Base-by-base conservation (phyloP, 2,329 filamentous ascomycete species). In the Tothia fuscella region DNA sequence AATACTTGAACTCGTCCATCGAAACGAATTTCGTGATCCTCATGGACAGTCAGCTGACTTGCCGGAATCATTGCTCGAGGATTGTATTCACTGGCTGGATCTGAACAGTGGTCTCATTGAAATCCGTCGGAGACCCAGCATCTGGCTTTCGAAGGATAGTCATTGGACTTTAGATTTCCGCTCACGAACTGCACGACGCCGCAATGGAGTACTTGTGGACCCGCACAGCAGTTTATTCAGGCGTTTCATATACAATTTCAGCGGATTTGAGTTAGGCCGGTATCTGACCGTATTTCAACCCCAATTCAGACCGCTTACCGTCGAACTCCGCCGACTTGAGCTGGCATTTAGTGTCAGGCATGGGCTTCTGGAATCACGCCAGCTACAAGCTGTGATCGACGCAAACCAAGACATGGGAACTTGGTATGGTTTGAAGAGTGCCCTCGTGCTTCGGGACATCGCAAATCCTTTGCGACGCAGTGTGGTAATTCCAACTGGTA, bases 11-110 rank as follows among this genome's bases (percentile, higher is more conserved):
- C 50, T 56, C 2, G 45, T 71, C 13, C 56, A 58, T 1, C 34
- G 38, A 0, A 7, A 41, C 0, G 28, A 58, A 0, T 62, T 68
- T 30, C 19, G 40, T 2, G 32, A 42, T 0, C 36, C 17, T 3
- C 6, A 5, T 14, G 31, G 14, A 9, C 5, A 39, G 19, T 2
- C 65, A 57, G n/a, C n/a, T 26, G 74, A 78, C 47, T 54, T 80
- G 0, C 78, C 78, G 0, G 48, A 48, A 0, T 51, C 61, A 0
- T 57, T 82, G 0, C 46, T 77, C 0, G 53, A 70, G 0, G 56
- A 66, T 5, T 79, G 71, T 38, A 60, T 71, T 0, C 77, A 82
- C 46, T 82, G 76, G 75, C 57, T 80, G 3, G 60, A 80, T 31
- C 10, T 77, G 0, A 36, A 45, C 2, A 57, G 56, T 1, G 58